Evolutionary conservation across 2,329 filamentous ascomycete genomes (phyloP), one percentile per base, ranked within the genome.

Genomic region (Phoma sp.): DNA sequence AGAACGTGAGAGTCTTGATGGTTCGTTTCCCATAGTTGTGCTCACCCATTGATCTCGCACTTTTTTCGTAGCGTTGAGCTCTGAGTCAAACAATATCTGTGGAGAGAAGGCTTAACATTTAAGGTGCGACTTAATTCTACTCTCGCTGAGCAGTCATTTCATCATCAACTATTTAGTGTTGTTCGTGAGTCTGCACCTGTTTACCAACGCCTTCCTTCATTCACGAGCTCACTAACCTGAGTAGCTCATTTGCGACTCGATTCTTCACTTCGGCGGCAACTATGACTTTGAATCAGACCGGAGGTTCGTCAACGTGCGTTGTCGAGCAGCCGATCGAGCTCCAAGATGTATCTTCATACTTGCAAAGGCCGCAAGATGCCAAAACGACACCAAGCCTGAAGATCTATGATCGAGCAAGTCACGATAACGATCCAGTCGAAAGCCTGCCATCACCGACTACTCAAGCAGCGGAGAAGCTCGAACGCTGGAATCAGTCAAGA

Each of bases 401-500:
- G 4, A 58, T 70, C 4, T 58, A 62, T 15, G 60, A 68, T 19
- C 55, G 62, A 15, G 58, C 55, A 40, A 56, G 43, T 5, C 52
- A 46, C 7, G 44, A 56, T 15, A 54, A 68, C 37, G 69, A 73
- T 38, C 68, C 70, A 0, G 58, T 72, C n/a, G 78, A 78, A 43
- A 74, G 67, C 19, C 67, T 82, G 0, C 80, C 81, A 0, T 78
- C 79, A 7, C 81, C 81, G 2, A 79, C 76, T 0, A 80, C 76
- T 1, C 67, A 70, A 43, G 75, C 76, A 1, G 63, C 74, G 5
- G 72, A 71, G 27, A 74, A 77, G 50, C 65, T 78, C 15, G 83
- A 88, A 65, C 77, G 72, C 72, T 91, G 88, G 89, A 90, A 90
- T 64, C 74, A 77, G n/a, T 82, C 88, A 0, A 71, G 75, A 8